A percentile compares a stretch with the other conserved stretches of the same genome.
phyloP scores from a whole-genome alignment of 768 basidiomycete species.

The Pleurotus tuber-regium region DNA sequence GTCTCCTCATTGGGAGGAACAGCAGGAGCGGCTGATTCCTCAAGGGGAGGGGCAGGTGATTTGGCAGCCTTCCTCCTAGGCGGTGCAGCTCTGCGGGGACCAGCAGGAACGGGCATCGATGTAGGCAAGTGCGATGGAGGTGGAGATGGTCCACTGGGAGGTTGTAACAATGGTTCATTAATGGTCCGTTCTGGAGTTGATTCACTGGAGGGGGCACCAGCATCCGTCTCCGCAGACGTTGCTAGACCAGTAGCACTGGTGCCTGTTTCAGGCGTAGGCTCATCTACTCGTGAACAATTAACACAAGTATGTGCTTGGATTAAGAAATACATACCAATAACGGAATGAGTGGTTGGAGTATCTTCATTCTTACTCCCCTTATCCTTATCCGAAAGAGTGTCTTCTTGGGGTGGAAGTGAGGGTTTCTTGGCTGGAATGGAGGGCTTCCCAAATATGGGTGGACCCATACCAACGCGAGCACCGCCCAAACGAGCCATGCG shows the following conservation, averaged over 20 bases:
- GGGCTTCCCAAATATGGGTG: slow-evolving; percentile 62
- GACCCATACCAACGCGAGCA: slow-evolving; percentile 75
- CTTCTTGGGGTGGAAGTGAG: slow-evolving; percentile 15
- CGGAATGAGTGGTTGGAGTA: neutral
- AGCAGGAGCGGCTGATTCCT: slow-evolving; percentile 1
- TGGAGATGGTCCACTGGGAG: slow-evolving; percentile 8
- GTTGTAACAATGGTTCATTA: too few species aligned
- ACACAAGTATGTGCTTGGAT: neutral
- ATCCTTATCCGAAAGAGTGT: slow-evolving; percentile 10
- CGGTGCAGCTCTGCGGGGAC: slow-evolving; percentile 71
- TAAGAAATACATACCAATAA: neutral
- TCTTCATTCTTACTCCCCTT: slow-evolving; percentile 10
- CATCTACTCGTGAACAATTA: neutral
- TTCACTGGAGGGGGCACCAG: too few species aligned
- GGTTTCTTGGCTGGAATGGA: slow-evolving; percentile 32
- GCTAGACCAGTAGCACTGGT: too few species aligned
- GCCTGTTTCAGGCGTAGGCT: neutral
- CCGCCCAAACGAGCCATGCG: slow-evolving; percentile 93
- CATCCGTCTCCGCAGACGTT: slow-evolving; percentile 6
- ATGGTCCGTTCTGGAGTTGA: too few species aligned
- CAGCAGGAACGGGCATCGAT: slow-evolving; percentile 74
- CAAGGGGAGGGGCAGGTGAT: slow-evolving; percentile 30
- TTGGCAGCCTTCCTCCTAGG: slow-evolving; percentile 69
- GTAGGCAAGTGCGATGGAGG: slow-evolving; percentile 38
- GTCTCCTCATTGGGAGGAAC: neutral